These are phyloP conservation scores for Cladobotryum protrusum DNA, from an alignment of 2,329 filamentous ascomycete genomes.

Conservation along the genomic window DNA sequence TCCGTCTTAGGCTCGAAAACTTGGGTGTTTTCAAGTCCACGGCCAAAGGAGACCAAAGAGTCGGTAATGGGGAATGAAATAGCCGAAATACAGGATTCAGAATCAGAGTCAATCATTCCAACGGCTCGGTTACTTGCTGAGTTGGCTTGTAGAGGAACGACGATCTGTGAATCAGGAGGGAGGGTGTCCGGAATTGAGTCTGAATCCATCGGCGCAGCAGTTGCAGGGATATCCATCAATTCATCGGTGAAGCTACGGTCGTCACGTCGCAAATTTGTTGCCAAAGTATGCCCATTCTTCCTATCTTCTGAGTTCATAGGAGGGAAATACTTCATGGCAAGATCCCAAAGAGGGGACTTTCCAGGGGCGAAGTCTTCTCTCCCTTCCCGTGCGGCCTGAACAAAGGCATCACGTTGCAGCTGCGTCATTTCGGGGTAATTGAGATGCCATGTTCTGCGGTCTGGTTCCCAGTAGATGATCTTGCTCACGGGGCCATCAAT, in stretches of 20 bases:
- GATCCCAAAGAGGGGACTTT: conserved; percentile 45
- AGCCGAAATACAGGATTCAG: conserved; percentile 57
- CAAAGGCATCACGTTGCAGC: conserved; percentile 51
- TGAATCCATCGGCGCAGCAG: conserved; percentile 21
- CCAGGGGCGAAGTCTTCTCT: conserved; percentile 49
- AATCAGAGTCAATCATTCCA: conserved; percentile 59
- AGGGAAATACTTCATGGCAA: conserved; percentile 55
- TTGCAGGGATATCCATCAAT: conserved; percentile 24
- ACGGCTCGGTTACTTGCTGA: conserved; percentile 39
- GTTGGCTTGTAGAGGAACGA: conserved; percentile 29
- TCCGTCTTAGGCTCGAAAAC: conserved; percentile 59
- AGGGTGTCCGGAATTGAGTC: conserved; percentile 31
- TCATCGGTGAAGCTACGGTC: neutral
- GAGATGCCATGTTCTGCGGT: conserved; percentile 53
- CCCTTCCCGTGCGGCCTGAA: conserved; percentile 42
- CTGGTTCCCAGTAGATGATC: conserved; percentile 51
- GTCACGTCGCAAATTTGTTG: conserved; percentile 19
- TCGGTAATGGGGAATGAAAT: conserved; percentile 61
- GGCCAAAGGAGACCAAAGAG: conserved; percentile 71
- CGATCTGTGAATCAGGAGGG: conserved; percentile 29
- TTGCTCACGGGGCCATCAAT: conserved; percentile 53
- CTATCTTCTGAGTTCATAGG: conserved; percentile 28
- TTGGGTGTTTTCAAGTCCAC: conserved; percentile 61
- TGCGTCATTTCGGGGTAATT: conserved; percentile 59
- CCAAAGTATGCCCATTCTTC: neutral